These are phyloP conservation scores for Ajuga chamaepitys DNA, from an alignment of 257 asterid species.

Conservation along the genomic window DNA sequence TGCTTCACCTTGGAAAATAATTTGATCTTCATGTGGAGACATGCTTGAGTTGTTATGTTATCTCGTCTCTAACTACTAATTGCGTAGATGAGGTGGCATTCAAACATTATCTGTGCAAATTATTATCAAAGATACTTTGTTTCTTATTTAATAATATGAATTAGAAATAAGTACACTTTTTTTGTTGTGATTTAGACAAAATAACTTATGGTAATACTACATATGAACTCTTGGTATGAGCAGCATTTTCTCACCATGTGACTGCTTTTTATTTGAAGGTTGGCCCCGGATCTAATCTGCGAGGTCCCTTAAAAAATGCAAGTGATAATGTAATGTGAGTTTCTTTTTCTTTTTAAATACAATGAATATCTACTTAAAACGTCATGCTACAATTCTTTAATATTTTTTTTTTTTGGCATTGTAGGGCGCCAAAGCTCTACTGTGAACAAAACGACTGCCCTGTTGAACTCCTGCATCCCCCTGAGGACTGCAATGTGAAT, in stretches of 20 bases:
- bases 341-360: neutral
- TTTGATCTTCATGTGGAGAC: neutral
- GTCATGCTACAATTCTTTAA: constrained; percentile 3
- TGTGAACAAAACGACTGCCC: constrained; percentile 59
- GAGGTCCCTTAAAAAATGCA: constrained; percentile 64
- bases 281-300: constrained; percentile 78
- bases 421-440: constrained; percentile 48
- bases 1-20: neutral
- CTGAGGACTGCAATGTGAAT: constrained; percentile 91
- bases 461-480: constrained; percentile 69
- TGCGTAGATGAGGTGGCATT: constrained; percentile 9
- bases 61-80: constrained; percentile 2
- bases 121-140: neutral
- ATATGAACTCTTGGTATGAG: constrained; percentile 1
- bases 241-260: constrained; percentile 16
- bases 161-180: neutral
- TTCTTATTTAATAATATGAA: neutral
- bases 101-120: neutral
- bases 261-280: constrained; percentile 41
- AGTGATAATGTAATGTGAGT: constrained; percentile 51
- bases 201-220: neutral
- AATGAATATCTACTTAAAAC: neutral
- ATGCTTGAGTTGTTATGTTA: constrained; percentile 2
- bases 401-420: constrained; percentile 1
- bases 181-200: neutral